Evolutionary conservation across 495 filamentous ascomycete genomes (phyloP).

Genomic region (Platismatia glauca): DNA sequence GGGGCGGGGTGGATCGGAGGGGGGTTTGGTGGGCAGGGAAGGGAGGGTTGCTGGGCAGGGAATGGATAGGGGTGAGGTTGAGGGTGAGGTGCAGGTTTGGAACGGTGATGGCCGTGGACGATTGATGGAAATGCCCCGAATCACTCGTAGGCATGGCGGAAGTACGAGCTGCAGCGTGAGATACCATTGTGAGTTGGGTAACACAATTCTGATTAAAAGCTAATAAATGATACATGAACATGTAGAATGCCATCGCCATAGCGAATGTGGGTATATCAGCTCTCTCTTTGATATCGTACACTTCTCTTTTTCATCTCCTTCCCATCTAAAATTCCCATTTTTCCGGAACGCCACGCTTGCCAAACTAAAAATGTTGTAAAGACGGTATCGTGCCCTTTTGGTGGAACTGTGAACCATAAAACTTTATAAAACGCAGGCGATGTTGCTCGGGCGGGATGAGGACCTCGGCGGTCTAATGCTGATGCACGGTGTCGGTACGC

Average conservation of each 20-base stretch:
- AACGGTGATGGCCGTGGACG: too few species aligned
- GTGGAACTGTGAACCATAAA: not conserved
- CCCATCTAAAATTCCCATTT: not conserved
- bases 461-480: not conserved
- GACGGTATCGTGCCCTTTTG: not conserved
- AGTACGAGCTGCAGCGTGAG: too few species aligned
- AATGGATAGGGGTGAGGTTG: too few species aligned
- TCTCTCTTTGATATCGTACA: slow-evolving; percentile 5
- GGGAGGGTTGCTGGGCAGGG: too few species aligned
- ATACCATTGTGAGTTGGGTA: too few species aligned
- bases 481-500: not conserved
- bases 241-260: slow-evolving; percentile 15
- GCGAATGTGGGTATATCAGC: slow-evolving; percentile 25
- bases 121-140: too few species aligned
- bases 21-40: too few species aligned
- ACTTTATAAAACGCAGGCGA: not conserved
- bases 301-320: not conserved
- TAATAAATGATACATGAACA: not conserved
- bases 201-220: too few species aligned
- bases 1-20: too few species aligned
- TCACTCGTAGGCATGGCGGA: too few species aligned
- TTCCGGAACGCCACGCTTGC: slow-evolving; percentile 11
- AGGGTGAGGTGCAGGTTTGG: too few species aligned
- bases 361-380: not conserved
- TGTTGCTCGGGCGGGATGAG: slow-evolving; percentile 2